Evolutionary conservation across 768 basidiomycete genomes (phyloP), one percentile per base, ranked within the genome.

Genomic region (Pulveroboletus frians): DNA sequence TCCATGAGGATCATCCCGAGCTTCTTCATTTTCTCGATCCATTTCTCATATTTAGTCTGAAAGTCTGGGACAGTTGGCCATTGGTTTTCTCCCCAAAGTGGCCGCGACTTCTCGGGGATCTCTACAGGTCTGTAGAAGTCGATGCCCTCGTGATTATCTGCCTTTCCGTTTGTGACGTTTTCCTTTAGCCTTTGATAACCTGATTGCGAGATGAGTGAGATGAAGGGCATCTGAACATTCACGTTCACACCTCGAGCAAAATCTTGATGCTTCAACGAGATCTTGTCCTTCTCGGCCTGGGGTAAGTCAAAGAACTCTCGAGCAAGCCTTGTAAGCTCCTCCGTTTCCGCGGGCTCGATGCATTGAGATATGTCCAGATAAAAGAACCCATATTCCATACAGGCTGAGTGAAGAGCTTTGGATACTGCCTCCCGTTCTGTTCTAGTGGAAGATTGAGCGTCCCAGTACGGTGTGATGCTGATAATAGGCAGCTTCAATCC

Each of bases 21-120:
- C 3, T 57, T 69, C 65, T 88, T 85, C 93, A 95, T 95, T 74
- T 87, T 92, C 58, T 80, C 78, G 3, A 87, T 71, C 91, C 92
- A 95, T 5, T 56, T 59, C 49, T 88, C 81, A 56, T 85, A 88
- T 55, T 76, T 83, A 32, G 76, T 72, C 49, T 66, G 72, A 60
- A 93, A 92, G 0, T 62, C 67, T 1, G 70, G 65, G 21, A 83
- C 72, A 3, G 60, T 56, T 0, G 92, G 92, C 86, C 89, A 95
- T 51, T 89, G 91, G 61, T 95, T 96, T 65, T 83, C 80, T 11
- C 92, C 92, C 81, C 86, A 84, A 0, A 94, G 66, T 0, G 81
- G 78, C 45, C 79, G 80, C 9, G 78, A 75, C 67, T 78, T 88
- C 62, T 91, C 83, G 1, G 86, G 83, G 21, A 76, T 70, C 39